A percentile compares a stretch with the other conserved stretches of the same genome.
phyloP scores from a whole-genome alignment of 2,329 filamentous ascomycete species.

The Talaromyces marneffei region DNA sequence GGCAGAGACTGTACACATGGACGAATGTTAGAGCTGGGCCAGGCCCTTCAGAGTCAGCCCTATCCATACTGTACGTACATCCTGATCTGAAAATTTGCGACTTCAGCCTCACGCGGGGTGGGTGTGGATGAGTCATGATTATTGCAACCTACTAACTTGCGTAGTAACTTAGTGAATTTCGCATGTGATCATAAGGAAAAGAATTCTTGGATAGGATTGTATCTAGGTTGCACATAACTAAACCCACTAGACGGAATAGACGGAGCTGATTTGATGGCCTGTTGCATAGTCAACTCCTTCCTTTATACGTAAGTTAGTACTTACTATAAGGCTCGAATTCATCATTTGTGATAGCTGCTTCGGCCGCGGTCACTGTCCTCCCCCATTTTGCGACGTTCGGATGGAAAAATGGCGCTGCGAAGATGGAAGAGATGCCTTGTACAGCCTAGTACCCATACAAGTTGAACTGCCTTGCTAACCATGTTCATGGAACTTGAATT shows the following conservation, averaged over 20 bases:
- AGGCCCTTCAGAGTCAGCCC: neutral
- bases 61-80: no score
- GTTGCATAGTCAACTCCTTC: no score
- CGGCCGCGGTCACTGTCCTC: slow-evolving; percentile 15
- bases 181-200: neutral
- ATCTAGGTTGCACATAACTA: no score
- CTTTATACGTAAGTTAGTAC: no score
- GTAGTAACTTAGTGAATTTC: no score
- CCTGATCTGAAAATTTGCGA: neutral
- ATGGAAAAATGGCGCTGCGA: neutral
- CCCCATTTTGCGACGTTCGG: neutral
- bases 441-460: neutral
- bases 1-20: neutral
- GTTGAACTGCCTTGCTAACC: neutral
- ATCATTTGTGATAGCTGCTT: neutral
- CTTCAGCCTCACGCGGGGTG: neutral
- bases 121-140: neutral
- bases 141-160: no score
- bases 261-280: no score
- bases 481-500: neutral
- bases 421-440: neutral
- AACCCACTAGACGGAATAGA: no score
- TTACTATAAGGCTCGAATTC: no score
- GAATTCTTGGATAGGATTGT: no score
- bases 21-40: neutral